Percentiles rank a stretch among this genome's conserved stretches.
These are phyloP conservation scores for Serendipita sp. DNA, from an alignment of 768 basidiomycete species.

Conservation along the genomic window DNA sequence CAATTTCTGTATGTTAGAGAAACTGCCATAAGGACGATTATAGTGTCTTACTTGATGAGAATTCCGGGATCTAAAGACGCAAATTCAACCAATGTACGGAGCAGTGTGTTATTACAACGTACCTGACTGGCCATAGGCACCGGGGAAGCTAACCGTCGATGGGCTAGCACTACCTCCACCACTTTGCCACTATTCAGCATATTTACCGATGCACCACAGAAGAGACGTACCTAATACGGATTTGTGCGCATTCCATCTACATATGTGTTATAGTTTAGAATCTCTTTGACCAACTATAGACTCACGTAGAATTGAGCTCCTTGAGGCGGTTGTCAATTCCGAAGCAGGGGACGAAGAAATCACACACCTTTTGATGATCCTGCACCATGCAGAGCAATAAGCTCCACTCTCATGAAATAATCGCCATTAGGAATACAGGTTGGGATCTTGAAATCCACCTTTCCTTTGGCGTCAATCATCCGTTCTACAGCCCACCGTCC, in stretches of 20 bases:
- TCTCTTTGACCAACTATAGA: no score
- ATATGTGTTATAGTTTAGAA: background rate
- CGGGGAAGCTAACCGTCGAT: constrained; percentile 11
- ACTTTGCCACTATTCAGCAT: constrained; percentile 22
- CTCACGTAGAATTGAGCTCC: constrained; percentile 41
- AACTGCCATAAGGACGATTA: background rate
- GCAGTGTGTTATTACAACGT: background rate
- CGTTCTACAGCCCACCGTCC: constrained; percentile 31
- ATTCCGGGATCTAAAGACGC: constrained; percentile 19
- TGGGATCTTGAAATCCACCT: constrained; percentile 32
- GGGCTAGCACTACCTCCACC: constrained; percentile 10
- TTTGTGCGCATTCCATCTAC: constrained; percentile 19
- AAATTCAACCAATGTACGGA: background rate
- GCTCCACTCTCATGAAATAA: background rate
- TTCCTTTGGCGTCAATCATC: constrained; percentile 32
- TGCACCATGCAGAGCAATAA: background rate
- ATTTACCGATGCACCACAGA: constrained; percentile 10
- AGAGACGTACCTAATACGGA: background rate
- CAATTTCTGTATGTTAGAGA: background rate
- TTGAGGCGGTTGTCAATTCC: constrained; percentile 19
- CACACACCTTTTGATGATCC: background rate
- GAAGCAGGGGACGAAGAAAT: background rate
- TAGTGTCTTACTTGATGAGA: constrained; percentile 15
- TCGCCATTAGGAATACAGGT: constrained; percentile 27
- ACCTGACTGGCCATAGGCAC: constrained; percentile 9